Evolutionary conservation across 1,139 yeast species (phyloP), one percentile per base, ranked within the genome.

Genomic region (Debaryomyces coudertii): DNA sequence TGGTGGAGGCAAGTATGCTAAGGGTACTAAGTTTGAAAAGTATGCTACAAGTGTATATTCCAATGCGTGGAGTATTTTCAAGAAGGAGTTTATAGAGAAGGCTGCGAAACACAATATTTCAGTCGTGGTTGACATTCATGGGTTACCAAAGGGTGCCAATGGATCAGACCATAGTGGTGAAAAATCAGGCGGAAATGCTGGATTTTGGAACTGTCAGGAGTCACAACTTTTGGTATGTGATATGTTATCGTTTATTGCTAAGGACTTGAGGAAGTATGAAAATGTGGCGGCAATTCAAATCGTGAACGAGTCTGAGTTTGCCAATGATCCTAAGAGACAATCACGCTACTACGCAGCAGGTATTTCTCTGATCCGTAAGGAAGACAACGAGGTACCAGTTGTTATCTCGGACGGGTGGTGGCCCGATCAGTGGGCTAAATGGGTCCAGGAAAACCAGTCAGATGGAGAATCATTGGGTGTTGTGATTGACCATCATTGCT

Each of bases 351-450:
- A 92, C 60, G 61, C 76, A n/a, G 79, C 80, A 15, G 95, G 96
- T 0, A 68, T 83, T 34, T 71, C 75, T 36, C 76, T 77, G 46
- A 83, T 92, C 39, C 74, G 95, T 36, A 63, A 68, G 22, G 70
- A 72, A 8, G 87, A 89, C 57, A 46, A 62, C 0, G 68, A 68
- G 3, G 65, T 90, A 24, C 97, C 97, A 0, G 72, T 93, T 7
- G 69, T 87, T 14, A 87, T 93, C 42, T 88, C 97, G 2, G 98
- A 93, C 62, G 96, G 96, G 3, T 93, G 98, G 98, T 85, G 90
- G 83, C 79, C 95, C 3, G 79, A 79, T 50, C 88, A 81, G 58
- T 89, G 93, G 90, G 84, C 78, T 15, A 73, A 83, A 46, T 88
- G 89, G 85, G 67, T 89, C 5, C 74, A 73, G 49, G 62, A 66